These are phyloP conservation scores for Globisporangium cederbergense DNA, from an alignment of 352 stramenopile species.

Conservation along the genomic window DNA sequence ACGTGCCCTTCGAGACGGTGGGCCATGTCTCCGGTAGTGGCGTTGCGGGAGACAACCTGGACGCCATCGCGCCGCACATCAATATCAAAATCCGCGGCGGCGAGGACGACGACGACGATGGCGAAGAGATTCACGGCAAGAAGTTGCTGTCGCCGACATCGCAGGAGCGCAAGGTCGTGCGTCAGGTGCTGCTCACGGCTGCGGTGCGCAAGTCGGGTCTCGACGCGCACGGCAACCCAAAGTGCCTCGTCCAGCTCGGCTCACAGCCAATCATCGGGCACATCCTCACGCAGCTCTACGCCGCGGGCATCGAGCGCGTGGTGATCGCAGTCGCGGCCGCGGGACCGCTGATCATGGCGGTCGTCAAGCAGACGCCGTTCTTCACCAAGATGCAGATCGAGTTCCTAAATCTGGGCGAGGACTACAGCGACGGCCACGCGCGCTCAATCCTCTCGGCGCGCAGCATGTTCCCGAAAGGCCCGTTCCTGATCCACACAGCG, in stretches of 20 bases:
- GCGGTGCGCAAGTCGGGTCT: conserved; percentile 48
- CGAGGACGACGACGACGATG: background rate
- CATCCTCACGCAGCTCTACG: conserved; percentile 75
- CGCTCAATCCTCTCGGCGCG: conserved; percentile 70
- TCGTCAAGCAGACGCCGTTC: conserved; percentile 62
- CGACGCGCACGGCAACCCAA: conserved; percentile 54
- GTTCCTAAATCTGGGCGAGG: conserved; percentile 80
- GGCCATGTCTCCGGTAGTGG: conserved; percentile 22
- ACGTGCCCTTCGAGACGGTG: conserved; percentile 73
- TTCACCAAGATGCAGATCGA: conserved; percentile 81
- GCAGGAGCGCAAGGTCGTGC: conserved; percentile 22
- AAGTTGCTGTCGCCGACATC: conserved; percentile 4
- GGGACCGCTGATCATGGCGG: conserved; percentile 51
- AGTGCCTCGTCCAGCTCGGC: conserved; percentile 72
- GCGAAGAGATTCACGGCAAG: background rate
- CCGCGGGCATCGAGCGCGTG: conserved; percentile 69
- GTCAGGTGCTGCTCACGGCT: conserved; percentile 66
- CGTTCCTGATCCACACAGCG: conserved; percentile 83
- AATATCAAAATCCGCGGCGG: conserved; percentile 10
- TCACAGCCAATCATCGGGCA: conserved; percentile 75
- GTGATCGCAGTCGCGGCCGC: conserved; percentile 72
- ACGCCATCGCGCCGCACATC: conserved; percentile 15
- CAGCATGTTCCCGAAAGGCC: conserved; percentile 71
- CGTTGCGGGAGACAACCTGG: background rate
- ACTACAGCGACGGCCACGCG: conserved; percentile 70